Evolutionary conservation across 306 rosid species (phyloP), one percentile per base, ranked within the genome.

Genomic region (Casuarina equisetifolia): DNA sequence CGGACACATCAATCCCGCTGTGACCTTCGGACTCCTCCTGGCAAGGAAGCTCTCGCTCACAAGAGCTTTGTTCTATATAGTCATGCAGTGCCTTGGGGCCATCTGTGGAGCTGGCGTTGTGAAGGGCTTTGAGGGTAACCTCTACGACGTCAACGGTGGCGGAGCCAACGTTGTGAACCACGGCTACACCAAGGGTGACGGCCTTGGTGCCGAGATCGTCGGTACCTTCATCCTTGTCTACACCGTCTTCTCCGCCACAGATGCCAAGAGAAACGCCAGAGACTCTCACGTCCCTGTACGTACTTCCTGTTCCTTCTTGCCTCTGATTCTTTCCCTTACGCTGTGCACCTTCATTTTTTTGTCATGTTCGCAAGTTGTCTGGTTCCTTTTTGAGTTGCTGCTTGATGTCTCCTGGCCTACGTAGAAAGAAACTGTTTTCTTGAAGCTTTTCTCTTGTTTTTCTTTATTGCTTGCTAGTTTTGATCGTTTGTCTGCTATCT

Each of bases 191-290:
- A 94, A 94, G 57, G 98, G 97, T 4, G 91, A 80, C 75, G 97
- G 90, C 19, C 96, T 93, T 36, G 97, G 98, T 12, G 97, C 97
- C 54, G 96, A 93, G 87, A 93, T 93, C 77, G 68, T 93, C 35
- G 98, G 98, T n/a, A 93, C 98, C n/a, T 93, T 93, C 74, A 83
- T 93, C 61, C 98, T 93, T 58, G 97, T 91, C 32, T 93, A 93
- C 97, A 93, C 97, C 16, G 97, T 93, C 54, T 93, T 91, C 87
- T 93, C 98, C 3, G 98, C 97, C 54, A 94, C 97, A 46, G 98
- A 94, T 73, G 97, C 98, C 75, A 94, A 94, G 89, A 89, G 97
- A 84, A 94, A 78, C 2, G 97, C 97, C 36, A 81, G 97, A 70
- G 98, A 94, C 82, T 91, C 98, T 76, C 97, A 94, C 12, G 98